A percentile compares a stretch with the other conserved stretches of the same genome.
Evolutionary conservation across 768 basidiomycete species (phyloP).

Genomic region (Lactarius hengduanensis): DNA sequence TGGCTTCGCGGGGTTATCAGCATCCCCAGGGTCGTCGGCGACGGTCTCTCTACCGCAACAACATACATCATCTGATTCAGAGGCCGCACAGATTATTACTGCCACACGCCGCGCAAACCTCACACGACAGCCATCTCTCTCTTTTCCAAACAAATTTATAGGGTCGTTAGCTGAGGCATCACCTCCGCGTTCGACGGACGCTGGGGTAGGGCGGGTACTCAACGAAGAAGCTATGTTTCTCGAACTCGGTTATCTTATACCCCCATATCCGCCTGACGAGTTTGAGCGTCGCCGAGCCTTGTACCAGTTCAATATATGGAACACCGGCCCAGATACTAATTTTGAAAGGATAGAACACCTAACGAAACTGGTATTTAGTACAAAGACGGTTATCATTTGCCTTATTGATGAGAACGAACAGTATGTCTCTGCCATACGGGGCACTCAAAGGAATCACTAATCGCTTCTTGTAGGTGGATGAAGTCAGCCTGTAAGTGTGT

Average conservation of each 20-base stretch:
- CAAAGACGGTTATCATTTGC: conserved; percentile 80
- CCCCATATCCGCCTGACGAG: conserved; percentile 86
- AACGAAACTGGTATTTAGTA: conserved; percentile 89
- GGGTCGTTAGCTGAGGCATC: conserved; percentile 19
- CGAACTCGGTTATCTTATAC: conserved; percentile 66
- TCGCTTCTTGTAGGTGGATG: conserved; percentile 59
- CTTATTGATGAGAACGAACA: conserved; percentile 83
- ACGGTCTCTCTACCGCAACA: conserved; percentile 27
- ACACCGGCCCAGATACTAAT: conserved; percentile 81
- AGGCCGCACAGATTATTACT: conserved; percentile 42
- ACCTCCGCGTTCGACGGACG: conserved; percentile 30
- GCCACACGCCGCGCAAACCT: conserved; percentile 52
- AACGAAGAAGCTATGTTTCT: conserved; percentile 69
- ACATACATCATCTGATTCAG: conserved; percentile 34
- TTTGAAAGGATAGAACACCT: conserved; percentile 94
- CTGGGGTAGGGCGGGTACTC: conserved; percentile 48
- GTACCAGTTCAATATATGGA: conserved; percentile 92
- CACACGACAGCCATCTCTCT: conserved; percentile 64
- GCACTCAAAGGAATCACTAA: conserved; percentile 19
- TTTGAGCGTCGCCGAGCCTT: conserved; percentile 77
- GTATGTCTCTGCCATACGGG: conserved; percentile 43
- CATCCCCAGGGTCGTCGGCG: conserved; percentile 6
- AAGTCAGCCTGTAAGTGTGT: conserved; percentile 75
- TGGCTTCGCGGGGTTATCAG: conserved; percentile 9
- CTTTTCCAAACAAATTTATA: conserved; percentile 44